phyloP scores from a whole-genome alignment of 352 stramenopile genomes.

The Phytophthora citricola region DNA sequence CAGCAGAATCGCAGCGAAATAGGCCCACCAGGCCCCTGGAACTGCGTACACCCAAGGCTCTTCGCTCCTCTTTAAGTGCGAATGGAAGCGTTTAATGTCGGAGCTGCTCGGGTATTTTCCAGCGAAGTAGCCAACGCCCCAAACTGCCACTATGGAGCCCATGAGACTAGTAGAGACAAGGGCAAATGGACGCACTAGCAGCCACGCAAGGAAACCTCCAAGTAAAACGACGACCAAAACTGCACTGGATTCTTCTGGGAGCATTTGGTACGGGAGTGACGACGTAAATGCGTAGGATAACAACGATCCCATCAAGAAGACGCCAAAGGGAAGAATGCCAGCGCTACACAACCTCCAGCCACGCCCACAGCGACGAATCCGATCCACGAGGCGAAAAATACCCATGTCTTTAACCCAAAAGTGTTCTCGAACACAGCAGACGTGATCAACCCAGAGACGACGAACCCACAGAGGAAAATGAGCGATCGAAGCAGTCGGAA shows the following conservation, averaged over 20 bases:
- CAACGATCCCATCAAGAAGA: constrained; percentile 54
- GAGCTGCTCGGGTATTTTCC: constrained; percentile 71
- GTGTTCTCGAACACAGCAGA: constrained; percentile 47
- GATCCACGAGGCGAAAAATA: constrained; percentile 58
- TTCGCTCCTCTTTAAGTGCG: constrained; percentile 4
- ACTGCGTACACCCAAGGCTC: constrained; percentile 50
- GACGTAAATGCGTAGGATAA: constrained; percentile 49
- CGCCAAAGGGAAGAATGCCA: constrained; percentile 55
- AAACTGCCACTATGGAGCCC: constrained; percentile 51
- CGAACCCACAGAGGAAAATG: constrained; percentile 64
- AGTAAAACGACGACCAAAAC: constrained; percentile 45
- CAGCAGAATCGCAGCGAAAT: constrained; percentile 56
- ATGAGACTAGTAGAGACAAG: constrained; percentile 74
- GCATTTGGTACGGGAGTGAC: constrained; percentile 52
- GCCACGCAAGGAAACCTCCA: constrained; percentile 56
- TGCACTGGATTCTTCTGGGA: constrained; percentile 32
- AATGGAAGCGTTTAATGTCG: constrained; percentile 58
- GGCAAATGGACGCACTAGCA: constrained; percentile 57
- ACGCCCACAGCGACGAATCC: constrained; percentile 48
- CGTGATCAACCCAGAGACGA: constrained; percentile 53
- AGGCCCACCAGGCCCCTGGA: constrained; percentile 66
- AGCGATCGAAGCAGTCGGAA: constrained; percentile 55
- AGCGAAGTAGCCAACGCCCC: constrained; percentile 78
- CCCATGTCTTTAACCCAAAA: constrained; percentile 53
- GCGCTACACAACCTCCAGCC: constrained; percentile 46